Evolutionary conservation across 2,329 filamentous ascomycete species (phyloP), one percentile per base, ranked within the genome.

Genomic region (Fusarium sacchari): DNA sequence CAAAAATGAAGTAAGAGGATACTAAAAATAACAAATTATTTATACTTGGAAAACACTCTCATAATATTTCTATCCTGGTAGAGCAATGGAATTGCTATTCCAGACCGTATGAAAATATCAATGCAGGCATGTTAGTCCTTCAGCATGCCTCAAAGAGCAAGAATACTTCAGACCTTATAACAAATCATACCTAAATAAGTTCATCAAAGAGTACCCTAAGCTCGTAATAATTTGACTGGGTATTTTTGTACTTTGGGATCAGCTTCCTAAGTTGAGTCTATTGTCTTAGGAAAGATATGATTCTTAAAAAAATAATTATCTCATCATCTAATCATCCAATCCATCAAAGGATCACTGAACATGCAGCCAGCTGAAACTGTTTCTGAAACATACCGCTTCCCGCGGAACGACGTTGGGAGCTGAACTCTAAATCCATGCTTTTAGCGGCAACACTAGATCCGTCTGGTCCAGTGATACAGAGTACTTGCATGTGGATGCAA

Each of bases 1-100:
- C 71, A 74, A 67, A 49, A 30, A 52, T 22, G 30, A 64, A 52
- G 47, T 11, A 49, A 36, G 26, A 39, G 24, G 42, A 13, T 34
- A 22, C 20, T 43, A 28, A 44, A 47, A 22, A 65, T 20, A 34
- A 26, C 18, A 22, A 43, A 32, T 28, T 22, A 30, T 17, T 39
- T 49, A 15, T 36, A 43, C 26, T 59, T 24, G 34, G 15, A 22
- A 9, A 14, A 32, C 15, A 34, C 15, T 4, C 17, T 18, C 6
- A 36, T 15, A 8, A 34, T 24, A 26, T 6, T 11, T 24, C 7
- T 6, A 22, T 22, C 26, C 22, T 17, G 34, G n/a, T 47, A 22
- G 26, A 17, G 8, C 8, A 28, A 22, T 34, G 24, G 3, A 36
- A 28, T 26, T 18, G n/a, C 17, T 22, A 34, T 26, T 28, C 22